These are phyloP conservation scores for Fusarium drepaniforme DNA, from an alignment of 2,329 filamentous ascomycete genomes.

Conservation along the genomic window DNA sequence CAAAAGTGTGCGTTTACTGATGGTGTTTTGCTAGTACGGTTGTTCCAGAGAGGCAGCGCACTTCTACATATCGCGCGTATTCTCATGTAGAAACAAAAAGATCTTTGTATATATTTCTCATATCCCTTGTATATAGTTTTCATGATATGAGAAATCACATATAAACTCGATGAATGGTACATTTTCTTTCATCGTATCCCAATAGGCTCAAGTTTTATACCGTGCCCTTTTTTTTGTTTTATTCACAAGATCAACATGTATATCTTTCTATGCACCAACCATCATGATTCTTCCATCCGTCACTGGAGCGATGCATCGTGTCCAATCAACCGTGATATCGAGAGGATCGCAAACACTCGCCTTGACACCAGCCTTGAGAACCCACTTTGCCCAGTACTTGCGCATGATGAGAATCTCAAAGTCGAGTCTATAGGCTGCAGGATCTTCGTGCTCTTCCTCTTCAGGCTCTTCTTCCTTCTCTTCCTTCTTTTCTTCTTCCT, in stretches of 20 bases:
- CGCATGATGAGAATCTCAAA: constrained; percentile 73
- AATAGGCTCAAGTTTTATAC: not conserved
- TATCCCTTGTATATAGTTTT: not conserved
- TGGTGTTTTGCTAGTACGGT: not conserved
- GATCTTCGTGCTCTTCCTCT: constrained; percentile 48
- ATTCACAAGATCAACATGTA: not conserved
- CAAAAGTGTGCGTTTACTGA: not conserved
- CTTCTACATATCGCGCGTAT: not conserved
- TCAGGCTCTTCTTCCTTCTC: constrained; percentile 37
- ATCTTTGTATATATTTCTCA: not conserved
- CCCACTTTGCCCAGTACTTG: constrained; percentile 80
- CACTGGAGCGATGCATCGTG: constrained; percentile 80
- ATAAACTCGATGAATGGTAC: not conserved
- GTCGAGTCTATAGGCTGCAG: constrained; percentile 60
- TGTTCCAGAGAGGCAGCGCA: not conserved
- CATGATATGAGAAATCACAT: not conserved
- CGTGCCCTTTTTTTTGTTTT: not conserved
- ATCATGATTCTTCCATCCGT: constrained; percentile 81
- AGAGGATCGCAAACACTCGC: constrained; percentile 66
- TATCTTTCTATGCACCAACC: constrained; percentile 44
- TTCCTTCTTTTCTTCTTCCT: constrained; percentile 37
- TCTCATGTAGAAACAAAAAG: not conserved
- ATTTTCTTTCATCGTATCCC: not conserved
- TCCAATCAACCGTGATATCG: constrained; percentile 79
- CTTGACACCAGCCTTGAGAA: constrained; percentile 73